Conservation (phyloP, 2,329 filamentous ascomycete genomes). For the Fusarium decemcellulare region DNA sequence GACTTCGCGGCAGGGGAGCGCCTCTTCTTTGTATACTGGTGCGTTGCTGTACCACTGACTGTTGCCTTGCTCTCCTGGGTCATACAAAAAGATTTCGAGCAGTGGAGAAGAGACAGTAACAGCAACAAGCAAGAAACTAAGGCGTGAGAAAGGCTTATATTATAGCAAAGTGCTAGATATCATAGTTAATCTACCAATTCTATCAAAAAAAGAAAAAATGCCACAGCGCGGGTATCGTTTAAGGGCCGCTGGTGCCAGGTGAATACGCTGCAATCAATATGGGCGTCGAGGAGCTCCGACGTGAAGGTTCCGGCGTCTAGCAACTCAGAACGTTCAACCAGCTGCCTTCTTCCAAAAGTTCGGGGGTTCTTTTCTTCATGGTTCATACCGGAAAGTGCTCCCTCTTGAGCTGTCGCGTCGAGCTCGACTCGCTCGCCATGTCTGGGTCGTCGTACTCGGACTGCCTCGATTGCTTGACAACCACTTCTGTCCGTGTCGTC, state of each 20-base stretch:
- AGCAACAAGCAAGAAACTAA: no score
- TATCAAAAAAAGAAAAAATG: background rate
- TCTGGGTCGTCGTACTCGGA: conserved; percentile 42
- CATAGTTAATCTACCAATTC: background rate
- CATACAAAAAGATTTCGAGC: background rate
- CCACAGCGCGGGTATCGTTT: background rate
- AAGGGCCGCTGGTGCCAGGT: background rate
- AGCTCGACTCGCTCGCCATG: conserved; percentile 40
- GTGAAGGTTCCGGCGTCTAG: background rate
- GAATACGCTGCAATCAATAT: background rate
- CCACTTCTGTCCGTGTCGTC: conserved; percentile 44
- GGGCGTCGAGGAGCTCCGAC: background rate
- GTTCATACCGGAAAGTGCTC: conserved; percentile 39
- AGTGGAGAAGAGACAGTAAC: background rate
- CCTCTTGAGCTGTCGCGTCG: conserved; percentile 38
- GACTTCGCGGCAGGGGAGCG: background rate
- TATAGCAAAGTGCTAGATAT: background rate
- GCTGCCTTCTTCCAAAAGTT: no score
- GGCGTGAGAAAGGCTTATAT: no score
- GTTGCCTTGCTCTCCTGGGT: background rate
- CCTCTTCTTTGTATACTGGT: background rate
- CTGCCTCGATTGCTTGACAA: conserved; percentile 35
- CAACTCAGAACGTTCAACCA: background rate
- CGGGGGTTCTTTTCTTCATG: no score
- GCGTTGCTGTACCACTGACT: background rate